Conservation (phyloP, 2,329 filamentous ascomycete genomes). For the Alternaria sp. region DNA sequence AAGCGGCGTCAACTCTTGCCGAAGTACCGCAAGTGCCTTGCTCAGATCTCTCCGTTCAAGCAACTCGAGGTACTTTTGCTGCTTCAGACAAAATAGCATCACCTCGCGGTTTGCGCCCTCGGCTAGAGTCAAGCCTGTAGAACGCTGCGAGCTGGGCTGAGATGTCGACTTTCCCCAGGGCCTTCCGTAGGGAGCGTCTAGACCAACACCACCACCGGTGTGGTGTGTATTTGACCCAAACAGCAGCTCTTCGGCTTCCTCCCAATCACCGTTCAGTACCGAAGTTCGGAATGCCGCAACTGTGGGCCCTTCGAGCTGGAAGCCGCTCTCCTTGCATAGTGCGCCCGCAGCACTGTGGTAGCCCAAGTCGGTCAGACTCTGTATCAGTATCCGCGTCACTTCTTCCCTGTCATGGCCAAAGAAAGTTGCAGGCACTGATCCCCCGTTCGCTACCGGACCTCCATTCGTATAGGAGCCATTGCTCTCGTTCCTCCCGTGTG, state of each 20-base stretch:
- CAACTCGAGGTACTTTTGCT: slow-evolving; percentile 94
- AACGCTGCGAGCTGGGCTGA: slow-evolving; percentile 43
- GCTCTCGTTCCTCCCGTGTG: slow-evolving; percentile 47
- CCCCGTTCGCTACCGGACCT: slow-evolving; percentile 38
- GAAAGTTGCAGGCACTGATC: slow-evolving; percentile 60
- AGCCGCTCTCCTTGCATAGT: slow-evolving; percentile 83
- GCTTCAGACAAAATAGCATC: slow-evolving; percentile 86
- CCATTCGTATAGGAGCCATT: slow-evolving; percentile 56
- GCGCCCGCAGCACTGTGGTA: slow-evolving; percentile 78
- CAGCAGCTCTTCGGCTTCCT: slow-evolving; percentile 81
- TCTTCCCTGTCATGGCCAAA: slow-evolving; percentile 91
- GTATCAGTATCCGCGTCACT: slow-evolving; percentile 89
- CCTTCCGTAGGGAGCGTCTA: slow-evolving; percentile 43
- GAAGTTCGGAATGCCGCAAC: slow-evolving; percentile 86
- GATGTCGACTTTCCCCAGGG: slow-evolving; percentile 40
- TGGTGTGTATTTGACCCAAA: slow-evolving; percentile 60
- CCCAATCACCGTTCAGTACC: slow-evolving; percentile 81
- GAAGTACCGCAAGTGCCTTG: slow-evolving; percentile 79
- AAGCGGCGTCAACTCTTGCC: slow-evolving; percentile 85
- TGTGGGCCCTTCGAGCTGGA: slow-evolving; percentile 81
- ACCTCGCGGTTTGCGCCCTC: slow-evolving; percentile 75
- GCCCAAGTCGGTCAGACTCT: slow-evolving; percentile 86
- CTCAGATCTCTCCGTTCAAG: slow-evolving; percentile 77
- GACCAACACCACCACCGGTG: slow-evolving; percentile 52
- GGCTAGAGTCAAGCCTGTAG: slow-evolving; percentile 71